Evolutionary conservation across 1,284 basidiomycete species (phyloP), one percentile per base, ranked within the genome.

Genomic region (Puccinia hordei): DNA sequence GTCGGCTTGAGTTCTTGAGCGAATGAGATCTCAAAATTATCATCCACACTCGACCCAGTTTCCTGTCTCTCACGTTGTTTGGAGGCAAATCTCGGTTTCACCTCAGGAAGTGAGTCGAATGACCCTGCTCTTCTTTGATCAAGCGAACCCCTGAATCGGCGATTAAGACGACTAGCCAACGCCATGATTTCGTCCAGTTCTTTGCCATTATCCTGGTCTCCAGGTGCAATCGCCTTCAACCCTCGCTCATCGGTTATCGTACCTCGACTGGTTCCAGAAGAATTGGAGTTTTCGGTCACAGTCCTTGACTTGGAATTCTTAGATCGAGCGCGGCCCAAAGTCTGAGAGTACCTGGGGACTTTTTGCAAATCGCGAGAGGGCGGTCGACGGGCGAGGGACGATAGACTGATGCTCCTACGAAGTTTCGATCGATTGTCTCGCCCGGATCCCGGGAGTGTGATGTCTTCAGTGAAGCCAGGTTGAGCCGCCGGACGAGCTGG

Each of bases 231-330:
- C 33, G 33, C 13, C 30, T 10, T 27, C 30, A 41, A 0, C 4
- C 44, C 41, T 17, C 66, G 66, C 15, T 46, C 66, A 30, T 51
- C 44, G 13, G 44, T 69, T 24, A 69, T 51, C 4, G 66, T 69
- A 9, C 66, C 66, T 6, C 44, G 24, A 49, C 66, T 69, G 13
- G 44, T 27, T 38, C 66, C 66, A 51, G 66, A 69, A 22, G 66
- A 69, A 38, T 30, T 49, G 5, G 66, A 69, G 46, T 69, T 69
- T 69, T 46, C 66, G 24, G 66, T 69, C 66, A 69, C 12, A 27
- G 66, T 69, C 8, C 66, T 46, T 3, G 66, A 49, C 30, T 69
- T 69, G 66, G 66, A 69, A 22, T 12, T 19, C 44, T 30, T 69
- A n/a, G 66, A 69, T 19, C 66, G 66, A 49, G 44, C 19, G 2